phyloP scores from a whole-genome alignment of 163 green algal genomes.

The Coccomyxa subellipsoidea region DNA sequence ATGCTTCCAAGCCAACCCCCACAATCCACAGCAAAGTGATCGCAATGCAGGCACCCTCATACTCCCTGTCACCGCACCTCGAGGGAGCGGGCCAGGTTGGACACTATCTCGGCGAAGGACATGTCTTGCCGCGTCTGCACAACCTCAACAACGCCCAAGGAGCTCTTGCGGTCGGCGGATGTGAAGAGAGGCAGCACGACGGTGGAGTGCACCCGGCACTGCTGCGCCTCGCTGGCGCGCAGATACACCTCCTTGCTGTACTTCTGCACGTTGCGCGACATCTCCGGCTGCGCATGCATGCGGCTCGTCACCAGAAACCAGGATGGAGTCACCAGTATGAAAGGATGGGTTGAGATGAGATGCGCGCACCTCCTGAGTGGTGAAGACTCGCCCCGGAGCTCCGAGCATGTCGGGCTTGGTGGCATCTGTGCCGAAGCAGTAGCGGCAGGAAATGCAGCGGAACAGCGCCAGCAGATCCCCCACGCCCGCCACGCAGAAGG shows the following conservation, averaged over 20 bases:
- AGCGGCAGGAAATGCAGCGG: constrained; percentile 83
- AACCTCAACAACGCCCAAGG: constrained; percentile 44
- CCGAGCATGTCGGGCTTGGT: constrained; percentile 61
- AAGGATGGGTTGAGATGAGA: too few relatives aligned
- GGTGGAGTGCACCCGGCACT: constrained; percentile 77
- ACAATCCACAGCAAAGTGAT: too few relatives aligned
- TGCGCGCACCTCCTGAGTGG: constrained; percentile 63
- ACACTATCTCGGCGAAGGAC: constrained; percentile 33
- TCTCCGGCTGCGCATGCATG: constrained; percentile 63
- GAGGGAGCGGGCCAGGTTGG: constrained; percentile 21
- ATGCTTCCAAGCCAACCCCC: too few relatives aligned
- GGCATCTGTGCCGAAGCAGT: constrained; percentile 72
- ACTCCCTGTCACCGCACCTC: too few relatives aligned
- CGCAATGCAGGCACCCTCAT: too few relatives aligned
- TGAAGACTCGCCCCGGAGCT: constrained; percentile 72
- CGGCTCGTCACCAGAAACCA: too few relatives aligned
- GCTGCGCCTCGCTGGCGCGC: constrained; percentile 72
- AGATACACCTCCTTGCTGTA: constrained; percentile 77
- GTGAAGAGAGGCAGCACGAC: constrained; percentile 62
- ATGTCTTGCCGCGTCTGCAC: constrained; percentile 56
- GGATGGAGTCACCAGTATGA: too few relatives aligned
- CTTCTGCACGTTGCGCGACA: constrained; percentile 79
- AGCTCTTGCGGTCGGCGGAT: constrained; percentile 6
- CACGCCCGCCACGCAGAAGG: constrained; percentile 73
- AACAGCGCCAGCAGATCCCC: constrained; percentile 84